phyloP scores from a whole-genome alignment of 129 eudicot genomes.

The Escallonia herrerae region DNA sequence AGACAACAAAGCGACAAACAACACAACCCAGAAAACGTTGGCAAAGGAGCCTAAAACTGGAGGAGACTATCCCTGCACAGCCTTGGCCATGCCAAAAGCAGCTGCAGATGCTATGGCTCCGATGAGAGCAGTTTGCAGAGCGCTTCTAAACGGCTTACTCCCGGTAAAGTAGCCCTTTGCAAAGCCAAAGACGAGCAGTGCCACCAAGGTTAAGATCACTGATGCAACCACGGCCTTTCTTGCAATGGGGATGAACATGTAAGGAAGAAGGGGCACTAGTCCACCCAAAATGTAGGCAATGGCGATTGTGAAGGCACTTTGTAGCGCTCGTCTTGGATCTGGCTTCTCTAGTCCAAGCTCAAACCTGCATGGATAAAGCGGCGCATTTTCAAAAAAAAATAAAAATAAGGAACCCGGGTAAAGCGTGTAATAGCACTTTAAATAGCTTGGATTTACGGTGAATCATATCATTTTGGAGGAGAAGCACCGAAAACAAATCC shows the following conservation, averaged over 20 bases:
- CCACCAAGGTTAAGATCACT: slow-evolving; percentile 50
- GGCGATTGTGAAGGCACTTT: slow-evolving; percentile 61
- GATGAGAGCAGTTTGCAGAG: slow-evolving; percentile 68
- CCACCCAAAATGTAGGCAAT: slow-evolving; percentile 44
- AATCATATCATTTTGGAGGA: too few relatives aligned
- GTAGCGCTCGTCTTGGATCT: slow-evolving; percentile 82
- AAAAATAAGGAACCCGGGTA: neutral
- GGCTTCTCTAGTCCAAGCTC: slow-evolving; percentile 80
- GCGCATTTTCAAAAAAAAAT: neutral
- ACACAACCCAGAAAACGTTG: too few relatives aligned
- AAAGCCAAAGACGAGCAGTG: slow-evolving; percentile 67
- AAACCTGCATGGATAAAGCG: slow-evolving; percentile 42
- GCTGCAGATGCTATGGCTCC: slow-evolving; percentile 95
- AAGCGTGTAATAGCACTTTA: too few relatives aligned
- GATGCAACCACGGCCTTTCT: slow-evolving; percentile 62
- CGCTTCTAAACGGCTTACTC: slow-evolving; percentile 53
- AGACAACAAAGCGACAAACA: too few relatives aligned
- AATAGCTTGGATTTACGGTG: too few relatives aligned
- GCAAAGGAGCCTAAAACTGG: too few relatives aligned
- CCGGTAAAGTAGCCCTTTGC: slow-evolving; percentile 84
- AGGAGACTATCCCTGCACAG: slow-evolving; percentile 42
- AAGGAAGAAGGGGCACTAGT: neutral
- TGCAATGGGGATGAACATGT: slow-evolving; percentile 50
- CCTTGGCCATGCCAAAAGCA: slow-evolving; percentile 93
- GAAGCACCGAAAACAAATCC: too few relatives aligned